phyloP scores from a whole-genome alignment of 345 rosid genomes.

The Lagerstroemia speciosa region DNA sequence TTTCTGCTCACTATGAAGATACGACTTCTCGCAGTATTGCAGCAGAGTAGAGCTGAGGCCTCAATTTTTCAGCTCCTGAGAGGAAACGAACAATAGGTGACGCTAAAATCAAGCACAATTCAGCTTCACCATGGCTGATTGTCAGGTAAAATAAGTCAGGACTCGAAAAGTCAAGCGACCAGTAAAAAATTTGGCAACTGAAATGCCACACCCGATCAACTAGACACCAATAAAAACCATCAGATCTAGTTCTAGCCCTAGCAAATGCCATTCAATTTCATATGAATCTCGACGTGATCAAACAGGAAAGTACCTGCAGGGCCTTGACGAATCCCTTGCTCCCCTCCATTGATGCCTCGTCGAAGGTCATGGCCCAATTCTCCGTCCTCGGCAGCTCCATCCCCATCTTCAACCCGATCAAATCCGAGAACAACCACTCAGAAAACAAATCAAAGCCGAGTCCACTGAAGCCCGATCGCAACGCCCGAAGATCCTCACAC shows the following conservation, averaged over 20 bases:
- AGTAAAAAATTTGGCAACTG: too few species aligned
- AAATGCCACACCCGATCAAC: too few species aligned
- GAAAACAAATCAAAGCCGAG: not conserved
- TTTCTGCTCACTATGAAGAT: conserved; percentile 85
- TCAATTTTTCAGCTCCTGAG: conserved; percentile 90
- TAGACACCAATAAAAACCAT: too few species aligned
- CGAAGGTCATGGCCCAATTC: conserved; percentile 67
- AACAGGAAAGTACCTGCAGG: conserved; percentile 51
- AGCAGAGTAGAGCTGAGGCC: conserved; percentile 97
- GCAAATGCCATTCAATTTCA: not conserved
- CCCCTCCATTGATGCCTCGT: conserved; percentile 93
- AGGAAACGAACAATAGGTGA: not conserved
- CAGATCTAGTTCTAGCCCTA: conserved; percentile 2
- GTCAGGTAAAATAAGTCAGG: not conserved
- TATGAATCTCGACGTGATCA: not conserved
- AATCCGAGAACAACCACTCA: conserved; percentile 1
- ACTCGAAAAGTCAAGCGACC: conserved; percentile 3
- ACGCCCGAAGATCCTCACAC: not conserved
- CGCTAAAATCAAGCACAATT: not conserved
- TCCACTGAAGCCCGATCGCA: not conserved
- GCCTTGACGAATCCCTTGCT: conserved; percentile 88
- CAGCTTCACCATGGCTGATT: conserved; percentile 1
- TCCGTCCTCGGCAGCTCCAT: conserved; percentile 25
- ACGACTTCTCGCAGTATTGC: conserved; percentile 96
- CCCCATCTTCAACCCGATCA: conserved; percentile 13